Evolutionary conservation across 2,329 filamentous ascomycete species (phyloP), one percentile per base, ranked within the genome.

Genomic region (Fusarium chuoi): DNA sequence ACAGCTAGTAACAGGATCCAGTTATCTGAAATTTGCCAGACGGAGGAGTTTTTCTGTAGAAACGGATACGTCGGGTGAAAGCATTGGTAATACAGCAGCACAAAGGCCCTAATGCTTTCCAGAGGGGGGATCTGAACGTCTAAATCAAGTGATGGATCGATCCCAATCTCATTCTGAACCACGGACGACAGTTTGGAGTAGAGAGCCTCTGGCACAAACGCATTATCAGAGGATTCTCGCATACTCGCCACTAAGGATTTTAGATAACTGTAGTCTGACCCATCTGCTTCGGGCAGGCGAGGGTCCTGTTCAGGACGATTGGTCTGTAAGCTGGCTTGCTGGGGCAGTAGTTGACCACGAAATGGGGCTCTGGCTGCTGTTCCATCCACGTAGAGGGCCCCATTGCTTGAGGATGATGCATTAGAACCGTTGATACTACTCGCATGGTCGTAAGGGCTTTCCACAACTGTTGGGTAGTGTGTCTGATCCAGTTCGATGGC

Each of bases 21-120:
- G 14, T 41, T 48, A 4, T 26, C 44, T 12, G 30, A 15, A 33
- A 42, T 26, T 35, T 42, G 42, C 66, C 63, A 69, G 28, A 51
- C 15, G 12, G 57, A 56, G 42, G 63, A n/a, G 13, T 30, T 54
- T 30, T 62, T 36, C 20, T 48, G 72, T 6, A 75, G 9, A 62
- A 75, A 73, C 8, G 73, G 73, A 48, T 75, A 75, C 22, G 52
- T 51, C 7, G 60, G 65, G 33, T 75, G 73, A 14, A 75, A 75
- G 15, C 46, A 59, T 22, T 67, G 55, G 54, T 70, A 75, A 26
- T 75, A 75, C 18, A 75, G 44, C 10, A 55, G 42, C 17, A 60
- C 60, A 41, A 73, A 73, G 22, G 30, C 55, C 39, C 52, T 58
- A 15, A 75, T 54, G 3, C 58, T 52, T 4, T 30, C 57, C 15